Conservation (phyloP, 2,329 filamentous ascomycete species). For the Aspergillus fischeri region DNA sequence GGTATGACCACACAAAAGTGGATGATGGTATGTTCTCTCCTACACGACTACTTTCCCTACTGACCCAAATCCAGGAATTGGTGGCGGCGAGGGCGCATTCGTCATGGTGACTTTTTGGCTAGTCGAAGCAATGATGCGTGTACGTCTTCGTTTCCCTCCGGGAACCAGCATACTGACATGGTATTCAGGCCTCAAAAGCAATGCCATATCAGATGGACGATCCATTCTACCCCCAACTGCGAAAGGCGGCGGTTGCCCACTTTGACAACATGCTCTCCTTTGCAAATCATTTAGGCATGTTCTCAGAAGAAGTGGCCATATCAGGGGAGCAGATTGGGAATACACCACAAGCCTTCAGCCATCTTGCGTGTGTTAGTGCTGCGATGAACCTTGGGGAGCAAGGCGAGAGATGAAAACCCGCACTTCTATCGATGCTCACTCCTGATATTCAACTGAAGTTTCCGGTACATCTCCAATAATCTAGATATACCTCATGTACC, state of each 20-base stretch:
- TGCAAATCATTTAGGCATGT: conserved; percentile 73
- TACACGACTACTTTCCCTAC: too few relatives aligned
- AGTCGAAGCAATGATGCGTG: conserved; percentile 70
- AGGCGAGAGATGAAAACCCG: not conserved
- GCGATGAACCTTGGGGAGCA: conserved; percentile 61
- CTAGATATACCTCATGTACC: too few relatives aligned
- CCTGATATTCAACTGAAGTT: too few relatives aligned
- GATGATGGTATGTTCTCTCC: conserved; percentile 57
- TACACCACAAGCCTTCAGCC: conserved; percentile 74
- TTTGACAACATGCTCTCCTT: conserved; percentile 77
- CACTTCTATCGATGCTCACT: too few relatives aligned
- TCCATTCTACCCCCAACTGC: conserved; percentile 31
- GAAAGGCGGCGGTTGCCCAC: conserved; percentile 55
- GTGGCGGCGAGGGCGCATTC: conserved; percentile 71
- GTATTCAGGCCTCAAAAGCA: not conserved
- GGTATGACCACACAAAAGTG: conserved; percentile 65
- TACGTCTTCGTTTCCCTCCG: conserved; percentile 32
- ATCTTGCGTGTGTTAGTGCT: conserved; percentile 70
- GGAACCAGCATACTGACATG: conserved; percentile 21
- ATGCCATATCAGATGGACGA: not conserved
- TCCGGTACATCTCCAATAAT: too few relatives aligned
- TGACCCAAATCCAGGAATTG: conserved; percentile 53
- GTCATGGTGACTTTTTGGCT: conserved; percentile 83
- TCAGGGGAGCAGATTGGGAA: conserved; percentile 75
- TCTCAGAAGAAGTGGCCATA: conserved; percentile 72